Conservation (phyloP, 1,284 basidiomycete genomes). For the Ceratobasidium sp. region DNA sequence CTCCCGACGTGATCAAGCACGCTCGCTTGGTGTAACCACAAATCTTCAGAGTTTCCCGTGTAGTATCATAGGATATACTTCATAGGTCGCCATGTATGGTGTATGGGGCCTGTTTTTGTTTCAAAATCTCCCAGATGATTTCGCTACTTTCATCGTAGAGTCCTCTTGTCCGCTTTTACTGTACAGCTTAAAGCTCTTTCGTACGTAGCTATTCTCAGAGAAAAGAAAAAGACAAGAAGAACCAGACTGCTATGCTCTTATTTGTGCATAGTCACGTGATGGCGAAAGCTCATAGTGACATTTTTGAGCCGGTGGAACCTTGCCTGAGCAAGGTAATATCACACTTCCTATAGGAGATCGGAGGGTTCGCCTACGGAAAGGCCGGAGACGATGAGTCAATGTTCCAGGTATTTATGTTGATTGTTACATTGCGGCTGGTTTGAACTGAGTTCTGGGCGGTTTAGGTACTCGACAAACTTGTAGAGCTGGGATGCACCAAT, state of each 20-base stretch:
- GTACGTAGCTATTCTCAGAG: neutral
- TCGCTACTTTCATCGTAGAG: too few species aligned
- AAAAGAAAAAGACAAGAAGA: neutral
- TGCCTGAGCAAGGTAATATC: too few species aligned
- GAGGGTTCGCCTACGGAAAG: neutral
- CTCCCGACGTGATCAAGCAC: neutral
- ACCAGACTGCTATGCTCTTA: neutral
- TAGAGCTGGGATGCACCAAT: constrained; percentile 40
- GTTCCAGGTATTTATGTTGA: neutral
- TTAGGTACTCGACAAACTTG: constrained; percentile 27
- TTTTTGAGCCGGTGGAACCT: too few species aligned
- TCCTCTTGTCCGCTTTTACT: too few species aligned
- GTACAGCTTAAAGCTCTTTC: too few species aligned
- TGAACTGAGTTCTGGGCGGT: neutral
- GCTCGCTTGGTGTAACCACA: neutral
- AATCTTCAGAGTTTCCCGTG: too few species aligned
- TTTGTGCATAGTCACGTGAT: too few species aligned
- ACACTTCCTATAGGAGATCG: neutral
- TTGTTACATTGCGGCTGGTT: neutral
- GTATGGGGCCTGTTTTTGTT: too few species aligned
- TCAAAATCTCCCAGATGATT: too few species aligned
- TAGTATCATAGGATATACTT: too few species aligned
- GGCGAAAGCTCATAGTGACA: too few species aligned
- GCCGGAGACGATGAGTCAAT: constrained; percentile 5
- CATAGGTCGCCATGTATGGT: too few species aligned